Percentiles rank a stretch among this genome's conserved stretches.
Conservation (phyloP, 331 rosid species). For the Erythrophleum ivorense region DNA sequence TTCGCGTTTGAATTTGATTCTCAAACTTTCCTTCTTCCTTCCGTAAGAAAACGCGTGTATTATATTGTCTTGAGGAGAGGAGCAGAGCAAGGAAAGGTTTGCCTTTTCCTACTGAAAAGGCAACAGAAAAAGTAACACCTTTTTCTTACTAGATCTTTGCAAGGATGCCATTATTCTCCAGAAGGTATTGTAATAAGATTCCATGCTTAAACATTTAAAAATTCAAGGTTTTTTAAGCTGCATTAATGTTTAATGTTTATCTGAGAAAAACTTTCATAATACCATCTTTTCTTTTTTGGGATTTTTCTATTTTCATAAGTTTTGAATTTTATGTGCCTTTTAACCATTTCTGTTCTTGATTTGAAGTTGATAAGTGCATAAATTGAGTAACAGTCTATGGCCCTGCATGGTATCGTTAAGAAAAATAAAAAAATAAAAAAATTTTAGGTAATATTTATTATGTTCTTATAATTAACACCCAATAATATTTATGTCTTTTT, state of each 20-base stretch:
- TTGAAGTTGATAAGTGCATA: no score
- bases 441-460: no score
- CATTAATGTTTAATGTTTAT: neutral
- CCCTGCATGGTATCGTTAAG: no score
- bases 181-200: neutral
- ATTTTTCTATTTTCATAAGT: no score
- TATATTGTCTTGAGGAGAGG: neutral
- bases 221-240: neutral
- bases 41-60: neutral
- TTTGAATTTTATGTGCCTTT: no score
- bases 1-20: slow-evolving; percentile 27
- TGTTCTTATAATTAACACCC: no score
- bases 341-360: no score
- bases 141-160: neutral
- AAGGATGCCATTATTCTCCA: neutral
- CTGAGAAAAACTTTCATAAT: neutral
- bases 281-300: neutral
- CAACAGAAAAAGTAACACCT: neutral
- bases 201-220: neutral
- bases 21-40: neutral
- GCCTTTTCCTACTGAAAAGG: neutral
- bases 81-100: neutral
- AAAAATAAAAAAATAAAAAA: no score
- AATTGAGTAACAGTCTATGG: no score
- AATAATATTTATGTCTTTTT: no score